Conservation (phyloP, 176 grass and related monocot genomes). For the Triticum urartu region DNA sequence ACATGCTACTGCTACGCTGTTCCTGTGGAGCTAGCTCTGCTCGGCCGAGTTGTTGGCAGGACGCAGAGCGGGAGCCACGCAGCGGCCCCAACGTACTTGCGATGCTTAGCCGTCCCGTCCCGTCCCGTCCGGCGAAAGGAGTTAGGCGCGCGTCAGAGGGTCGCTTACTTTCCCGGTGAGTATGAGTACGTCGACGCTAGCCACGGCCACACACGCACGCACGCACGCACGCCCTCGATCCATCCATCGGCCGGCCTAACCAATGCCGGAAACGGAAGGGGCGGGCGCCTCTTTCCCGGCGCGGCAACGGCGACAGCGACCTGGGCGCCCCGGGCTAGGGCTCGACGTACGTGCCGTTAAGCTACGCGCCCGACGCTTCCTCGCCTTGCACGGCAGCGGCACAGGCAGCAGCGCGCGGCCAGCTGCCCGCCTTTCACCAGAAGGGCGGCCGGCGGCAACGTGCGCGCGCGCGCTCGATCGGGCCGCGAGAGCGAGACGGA, state of each 20-base stretch:
- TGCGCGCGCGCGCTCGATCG: no score
- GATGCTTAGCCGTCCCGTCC: neutral
- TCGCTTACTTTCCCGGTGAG: no score
- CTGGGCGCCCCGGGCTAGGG: neutral
- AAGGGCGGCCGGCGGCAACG: neutral
- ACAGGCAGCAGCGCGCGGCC: neutral
- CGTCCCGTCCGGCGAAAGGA: neutral
- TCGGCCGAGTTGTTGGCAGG: neutral
- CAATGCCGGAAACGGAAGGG: slow-evolving; percentile 1
- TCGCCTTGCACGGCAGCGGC: neutral
- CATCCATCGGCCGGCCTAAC: neutral
- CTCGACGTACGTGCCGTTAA: no score
- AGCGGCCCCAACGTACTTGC: neutral
- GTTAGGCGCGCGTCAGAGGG: slow-evolving; percentile 15
- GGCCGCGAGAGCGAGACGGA: no score
- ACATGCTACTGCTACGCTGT: neutral
- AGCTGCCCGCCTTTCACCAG: neutral
- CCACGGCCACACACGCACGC: no score
- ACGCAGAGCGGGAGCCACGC: neutral
- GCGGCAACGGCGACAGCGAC: neutral
- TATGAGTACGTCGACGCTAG: no score
- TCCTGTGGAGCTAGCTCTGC: neutral
- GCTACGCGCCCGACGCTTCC: neutral
- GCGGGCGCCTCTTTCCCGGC: neutral
- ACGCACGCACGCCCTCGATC: neutral